These are phyloP conservation scores for Hymenoscyphus occultus DNA, from an alignment of 2,329 filamentous ascomycete genomes.

Conservation along the genomic window DNA sequence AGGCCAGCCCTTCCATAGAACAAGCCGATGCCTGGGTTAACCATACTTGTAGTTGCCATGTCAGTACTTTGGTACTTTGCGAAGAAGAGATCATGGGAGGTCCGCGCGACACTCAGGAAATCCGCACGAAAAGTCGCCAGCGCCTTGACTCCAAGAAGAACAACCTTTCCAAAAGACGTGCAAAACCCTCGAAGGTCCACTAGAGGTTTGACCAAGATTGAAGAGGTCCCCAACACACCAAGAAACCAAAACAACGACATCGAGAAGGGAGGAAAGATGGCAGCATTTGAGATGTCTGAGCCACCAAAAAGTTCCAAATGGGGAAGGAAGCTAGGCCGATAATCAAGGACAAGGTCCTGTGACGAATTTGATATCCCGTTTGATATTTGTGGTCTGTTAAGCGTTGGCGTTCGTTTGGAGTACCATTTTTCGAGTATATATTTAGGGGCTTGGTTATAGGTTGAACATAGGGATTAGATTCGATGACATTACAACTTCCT, in stretches of 20 bases:
- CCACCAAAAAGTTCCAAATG: slow-evolving; percentile 34
- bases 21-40: background rate
- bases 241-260: slow-evolving; percentile 53
- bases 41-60: slow-evolving; percentile 24
- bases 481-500: slow-evolving; percentile 53
- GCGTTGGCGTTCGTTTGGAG: slow-evolving; percentile 17
- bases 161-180: slow-evolving; percentile 58
- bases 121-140: slow-evolving; percentile 62
- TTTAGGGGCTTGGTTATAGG: slow-evolving; percentile 9
- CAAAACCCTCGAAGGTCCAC: slow-evolving; percentile 41
- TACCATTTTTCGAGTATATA: slow-evolving; percentile 16
- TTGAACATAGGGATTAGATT: slow-evolving; percentile 10
- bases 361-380: slow-evolving; percentile 15
- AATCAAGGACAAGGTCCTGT: slow-evolving; percentile 10
- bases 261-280: slow-evolving; percentile 50
- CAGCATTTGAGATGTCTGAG: slow-evolving; percentile 34
- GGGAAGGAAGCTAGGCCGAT: slow-evolving; percentile 30
- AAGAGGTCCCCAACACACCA: slow-evolving; percentile 60
- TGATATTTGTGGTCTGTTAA: slow-evolving; percentile 14
- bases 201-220: slow-evolving; percentile 45
- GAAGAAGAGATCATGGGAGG: slow-evolving; percentile 81
- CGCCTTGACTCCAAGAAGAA: slow-evolving; percentile 59
- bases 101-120: slow-evolving; percentile 67
- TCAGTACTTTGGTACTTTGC: slow-evolving; percentile 74
- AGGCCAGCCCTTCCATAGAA: slow-evolving; percentile 31